phyloP scores from a whole-genome alignment of 2,329 filamentous ascomycete genomes.

The Trichoderma sp. region DNA sequence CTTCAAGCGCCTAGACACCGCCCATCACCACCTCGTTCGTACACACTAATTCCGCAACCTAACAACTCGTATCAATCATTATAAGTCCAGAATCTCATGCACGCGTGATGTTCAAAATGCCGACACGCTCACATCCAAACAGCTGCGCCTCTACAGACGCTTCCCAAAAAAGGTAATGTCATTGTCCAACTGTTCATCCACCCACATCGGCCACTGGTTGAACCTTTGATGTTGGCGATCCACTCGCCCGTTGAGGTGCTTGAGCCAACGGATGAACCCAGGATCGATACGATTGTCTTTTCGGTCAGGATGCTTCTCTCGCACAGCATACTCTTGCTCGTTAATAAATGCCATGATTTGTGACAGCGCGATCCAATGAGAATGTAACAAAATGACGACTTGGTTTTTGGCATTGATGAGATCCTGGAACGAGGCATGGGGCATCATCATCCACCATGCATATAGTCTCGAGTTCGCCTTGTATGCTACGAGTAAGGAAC shows the following conservation, averaged over 20 bases:
- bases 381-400: constrained; percentile 50
- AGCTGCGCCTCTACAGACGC: constrained; percentile 15
- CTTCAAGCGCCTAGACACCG: neutral
- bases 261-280: constrained; percentile 55
- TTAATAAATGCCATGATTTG: constrained; percentile 57
- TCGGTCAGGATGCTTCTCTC: constrained; percentile 36
- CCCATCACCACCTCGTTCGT: neutral
- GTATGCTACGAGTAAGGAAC: constrained; percentile 46
- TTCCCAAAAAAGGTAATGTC: constrained; percentile 52
- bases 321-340: constrained; percentile 44
- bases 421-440: constrained; percentile 54
- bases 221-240: constrained; percentile 49
- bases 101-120: neutral
- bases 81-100: neutral
- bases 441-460: constrained; percentile 61
- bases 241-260: constrained; percentile 52
- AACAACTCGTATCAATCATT: neutral
- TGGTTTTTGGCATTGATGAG: constrained; percentile 53
- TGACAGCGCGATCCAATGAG: constrained; percentile 59
- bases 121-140: neutral
- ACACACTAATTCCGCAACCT: neutral
- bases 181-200: constrained; percentile 52
- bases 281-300: constrained; percentile 41
- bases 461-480: constrained; percentile 54
- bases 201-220: constrained; percentile 59